Evolutionary conservation across 2,329 filamentous ascomycete species (phyloP).

Genomic region (Chaetomium globosum): DNA sequence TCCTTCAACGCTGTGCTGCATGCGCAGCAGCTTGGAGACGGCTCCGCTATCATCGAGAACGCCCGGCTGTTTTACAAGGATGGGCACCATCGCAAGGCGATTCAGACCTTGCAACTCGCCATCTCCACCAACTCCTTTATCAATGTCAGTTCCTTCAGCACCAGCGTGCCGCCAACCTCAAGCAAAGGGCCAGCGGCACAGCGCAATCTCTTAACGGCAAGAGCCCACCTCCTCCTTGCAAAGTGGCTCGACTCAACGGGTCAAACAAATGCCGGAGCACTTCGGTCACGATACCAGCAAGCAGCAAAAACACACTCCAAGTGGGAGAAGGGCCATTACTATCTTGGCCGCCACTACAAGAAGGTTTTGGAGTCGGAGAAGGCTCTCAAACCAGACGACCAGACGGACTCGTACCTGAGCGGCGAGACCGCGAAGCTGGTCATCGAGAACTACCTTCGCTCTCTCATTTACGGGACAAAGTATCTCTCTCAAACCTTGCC

Average conservation of each 20-base stretch:
- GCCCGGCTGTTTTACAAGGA: slow-evolving; percentile 91
- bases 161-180: slow-evolving; percentile 42
- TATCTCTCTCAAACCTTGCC: slow-evolving; percentile 95
- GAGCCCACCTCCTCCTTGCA: slow-evolving; percentile 84
- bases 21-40: slow-evolving; percentile 80
- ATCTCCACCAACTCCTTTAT: slow-evolving; percentile 78
- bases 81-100: slow-evolving; percentile 90
- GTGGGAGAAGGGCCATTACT: slow-evolving; percentile 98
- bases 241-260: slow-evolving; percentile 98
- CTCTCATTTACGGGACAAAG: slow-evolving; percentile 85
- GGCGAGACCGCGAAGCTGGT: slow-evolving; percentile 87
- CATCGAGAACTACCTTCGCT: slow-evolving; percentile 89
- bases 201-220: slow-evolving; percentile 65
- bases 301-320: slow-evolving; percentile 69
- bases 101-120: slow-evolving; percentile 83
- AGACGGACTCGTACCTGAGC: slow-evolving; percentile 73
- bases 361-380: slow-evolving; percentile 92
- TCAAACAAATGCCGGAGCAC: slow-evolving; percentile 79
- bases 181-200: slow-evolving; percentile 50
- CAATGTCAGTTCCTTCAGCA: slow-evolving; percentile 41
- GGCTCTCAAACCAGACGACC: slow-evolving; percentile 71
- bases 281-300: slow-evolving; percentile 80
- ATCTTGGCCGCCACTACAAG: slow-evolving; percentile 95
- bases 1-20: slow-evolving; percentile 94
- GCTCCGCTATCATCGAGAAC: slow-evolving; percentile 90